Conservation (phyloP, 2,329 filamentous ascomycete species). For the Beauveria brongniartii region DNA sequence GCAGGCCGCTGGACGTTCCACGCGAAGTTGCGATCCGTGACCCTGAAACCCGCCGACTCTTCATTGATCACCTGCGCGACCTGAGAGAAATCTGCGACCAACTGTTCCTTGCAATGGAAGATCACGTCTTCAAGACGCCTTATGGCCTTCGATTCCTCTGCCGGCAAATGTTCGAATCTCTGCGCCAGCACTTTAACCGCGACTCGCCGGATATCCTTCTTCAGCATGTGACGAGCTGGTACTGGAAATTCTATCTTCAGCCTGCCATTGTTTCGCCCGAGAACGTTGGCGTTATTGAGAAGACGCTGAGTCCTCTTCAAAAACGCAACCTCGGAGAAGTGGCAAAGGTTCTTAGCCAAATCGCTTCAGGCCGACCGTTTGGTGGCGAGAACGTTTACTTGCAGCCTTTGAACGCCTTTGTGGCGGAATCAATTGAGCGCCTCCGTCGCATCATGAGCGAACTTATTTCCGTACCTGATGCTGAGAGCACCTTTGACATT, state of each 20-base stretch:
- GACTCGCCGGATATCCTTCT: slow-evolving; percentile 72
- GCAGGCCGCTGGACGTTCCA: slow-evolving; percentile 73
- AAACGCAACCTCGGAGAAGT: slow-evolving; percentile 89
- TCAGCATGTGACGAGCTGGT: slow-evolving; percentile 80
- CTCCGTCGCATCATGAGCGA: slow-evolving; percentile 67
- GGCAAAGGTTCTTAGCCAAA: slow-evolving; percentile 82
- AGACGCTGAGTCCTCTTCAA: slow-evolving; percentile 79
- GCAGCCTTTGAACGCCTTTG: slow-evolving; percentile 87
- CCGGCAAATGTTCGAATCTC: slow-evolving; percentile 72
- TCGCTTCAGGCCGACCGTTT: slow-evolving; percentile 81
- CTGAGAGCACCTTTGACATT: slow-evolving; percentile 91
- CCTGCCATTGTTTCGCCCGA: slow-evolving; percentile 85
- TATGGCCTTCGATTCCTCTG: slow-evolving; percentile 87
- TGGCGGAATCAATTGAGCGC: slow-evolving; percentile 75
- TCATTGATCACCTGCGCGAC: slow-evolving; percentile 90
- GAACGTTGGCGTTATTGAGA: slow-evolving; percentile 86
- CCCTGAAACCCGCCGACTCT: slow-evolving; percentile 81
- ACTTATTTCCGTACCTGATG: slow-evolving; percentile 75
- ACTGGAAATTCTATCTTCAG: slow-evolving; percentile 91
- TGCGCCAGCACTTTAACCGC: slow-evolving; percentile 68
- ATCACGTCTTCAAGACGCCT: slow-evolving; percentile 78
- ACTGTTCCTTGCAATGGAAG: slow-evolving; percentile 74
- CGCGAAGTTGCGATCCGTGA: slow-evolving; percentile 94
- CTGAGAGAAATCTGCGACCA: slow-evolving; percentile 91
- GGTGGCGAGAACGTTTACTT: slow-evolving; percentile 93